Percentiles rank a stretch among this genome's conserved stretches.
These are phyloP conservation scores for Sphagnum contortum DNA, from an alignment of 225 moss, liverwort and hornwort genomes.

Conservation along the genomic window DNA sequence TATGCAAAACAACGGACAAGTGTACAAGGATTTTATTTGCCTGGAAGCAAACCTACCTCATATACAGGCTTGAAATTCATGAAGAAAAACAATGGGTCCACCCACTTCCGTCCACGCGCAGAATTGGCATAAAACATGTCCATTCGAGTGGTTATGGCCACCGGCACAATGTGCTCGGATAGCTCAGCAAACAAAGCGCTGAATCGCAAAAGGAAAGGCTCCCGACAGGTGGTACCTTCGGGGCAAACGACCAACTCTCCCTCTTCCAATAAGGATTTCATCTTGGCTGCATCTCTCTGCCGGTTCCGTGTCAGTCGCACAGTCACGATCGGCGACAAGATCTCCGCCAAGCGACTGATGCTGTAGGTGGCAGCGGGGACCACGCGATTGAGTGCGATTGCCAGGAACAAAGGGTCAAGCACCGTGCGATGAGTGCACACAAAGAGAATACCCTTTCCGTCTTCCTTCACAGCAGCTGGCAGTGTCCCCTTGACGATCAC, in stretches of 20 bases:
- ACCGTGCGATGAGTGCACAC: conserved; percentile 45
- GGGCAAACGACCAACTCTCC: conserved; percentile 65
- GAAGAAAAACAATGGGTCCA: conserved; percentile 68
- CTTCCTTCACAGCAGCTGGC: not conserved
- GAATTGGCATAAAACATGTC: conserved; percentile 65
- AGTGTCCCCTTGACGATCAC: conserved; percentile 36
- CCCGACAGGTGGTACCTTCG: conserved; percentile 72
- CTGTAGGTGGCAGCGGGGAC: conserved; percentile 50
- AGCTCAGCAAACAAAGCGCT: conserved; percentile 69
- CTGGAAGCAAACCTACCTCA: conserved; percentile 18
- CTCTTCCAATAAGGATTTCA: conserved; percentile 30
- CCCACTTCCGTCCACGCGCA: conserved; percentile 51
- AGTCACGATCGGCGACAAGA: conserved; percentile 59
- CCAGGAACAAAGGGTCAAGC: conserved; percentile 53
- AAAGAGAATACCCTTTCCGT: conserved; percentile 28
- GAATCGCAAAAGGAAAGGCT: conserved; percentile 55
- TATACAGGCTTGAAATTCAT: conserved; percentile 58
- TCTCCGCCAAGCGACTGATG: conserved; percentile 46
- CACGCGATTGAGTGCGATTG: conserved; percentile 25
- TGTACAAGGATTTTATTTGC: no score
- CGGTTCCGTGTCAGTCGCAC: conserved; percentile 33
- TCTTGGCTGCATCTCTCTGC: conserved; percentile 43
- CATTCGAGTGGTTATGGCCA: conserved; percentile 49
- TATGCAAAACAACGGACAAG: no score
- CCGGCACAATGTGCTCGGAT: conserved; percentile 55